Base-by-base conservation (phyloP, 148 eudicot genomes). In the Heliamphora exappendiculata region DNA sequence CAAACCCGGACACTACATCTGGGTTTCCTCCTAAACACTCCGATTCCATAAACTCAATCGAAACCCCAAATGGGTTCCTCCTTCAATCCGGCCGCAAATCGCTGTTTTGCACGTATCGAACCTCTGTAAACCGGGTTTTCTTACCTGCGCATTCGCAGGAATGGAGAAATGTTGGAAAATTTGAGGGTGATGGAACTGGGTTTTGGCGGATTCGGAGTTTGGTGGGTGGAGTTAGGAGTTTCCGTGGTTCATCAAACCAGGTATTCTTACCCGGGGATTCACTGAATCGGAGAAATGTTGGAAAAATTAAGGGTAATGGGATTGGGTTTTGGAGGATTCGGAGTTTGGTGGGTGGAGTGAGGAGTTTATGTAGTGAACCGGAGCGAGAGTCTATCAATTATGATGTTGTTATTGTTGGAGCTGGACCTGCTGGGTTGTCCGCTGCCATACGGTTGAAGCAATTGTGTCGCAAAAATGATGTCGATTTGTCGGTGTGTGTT, bases 361-460 rank as follows among this genome's bases (percentile, higher is more conserved):
- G 37, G 55, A 42, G 42, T 22, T 88, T 81, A 75, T 79, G 91
- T 55, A 76, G 83, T 50, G 85, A 67, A 62, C 39, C 78, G 19
- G 81, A 54, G 54, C 86, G 98, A 47, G 98, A 94, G 76, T 81
- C 82, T 26, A 80, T 94, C 80, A 83, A 85, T 36, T 94, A 92
- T 67, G 98, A 94, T 54, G 96, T 94, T 24, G 96, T 94, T 4
- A 87, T 94, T 26, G 98, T 94, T 39, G 98, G 98, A 20, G 98
- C 90, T 19, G 98, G 98, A 16, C 98, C 98, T 13, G 96, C 98
- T 50, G 98, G 98, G 16, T 80, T 94, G 62, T 92, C 98, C 19
- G 98, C 98, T 1, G 97, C 98, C 49, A 94, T 94, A 53, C 74
- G 89, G 70, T 82, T 94, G 82, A 94, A 94, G 83, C 97, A 94